phyloP scores from a whole-genome alignment of 106 monocot genomes.

The Dendrobium nobile region DNA sequence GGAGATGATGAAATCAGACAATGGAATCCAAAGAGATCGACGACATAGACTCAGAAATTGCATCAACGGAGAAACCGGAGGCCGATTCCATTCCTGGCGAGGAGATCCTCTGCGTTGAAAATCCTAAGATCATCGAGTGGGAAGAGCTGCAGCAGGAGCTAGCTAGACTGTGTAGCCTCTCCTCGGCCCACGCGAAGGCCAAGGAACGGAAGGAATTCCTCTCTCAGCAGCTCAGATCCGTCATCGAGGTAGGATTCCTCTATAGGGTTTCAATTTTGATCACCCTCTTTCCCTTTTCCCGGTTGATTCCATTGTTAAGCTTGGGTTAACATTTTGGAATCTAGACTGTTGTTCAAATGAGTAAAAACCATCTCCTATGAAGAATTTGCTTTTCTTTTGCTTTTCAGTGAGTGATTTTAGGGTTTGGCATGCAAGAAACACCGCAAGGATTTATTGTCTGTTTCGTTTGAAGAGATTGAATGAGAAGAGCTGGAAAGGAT shows the following conservation, averaged over 20 bases:
- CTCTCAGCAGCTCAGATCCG: constrained; percentile 29
- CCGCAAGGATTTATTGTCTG: not conserved
- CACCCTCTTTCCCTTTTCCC: not conserved
- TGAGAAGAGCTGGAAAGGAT: not conserved
- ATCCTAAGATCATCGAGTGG: constrained; percentile 70
- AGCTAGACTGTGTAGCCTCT: constrained; percentile 75
- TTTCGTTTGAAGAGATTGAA: not conserved
- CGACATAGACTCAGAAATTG: not conserved
- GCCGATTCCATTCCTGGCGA: constrained; percentile 11
- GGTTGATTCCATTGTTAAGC: not conserved
- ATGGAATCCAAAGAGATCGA: constrained; percentile 2
- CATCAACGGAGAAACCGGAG: not conserved
- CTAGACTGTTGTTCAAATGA: not conserved
- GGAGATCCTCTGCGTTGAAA: constrained; percentile 25
- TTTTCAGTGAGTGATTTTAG: not conserved
- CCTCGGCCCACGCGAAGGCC: constrained; percentile 46
- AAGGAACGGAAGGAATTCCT: constrained; percentile 61
- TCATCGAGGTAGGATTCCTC: constrained; percentile 51
- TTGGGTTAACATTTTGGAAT: not conserved
- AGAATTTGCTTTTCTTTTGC: not conserved
- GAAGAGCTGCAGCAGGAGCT: constrained; percentile 96
- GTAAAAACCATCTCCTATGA: no score
- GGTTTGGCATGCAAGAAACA: not conserved
- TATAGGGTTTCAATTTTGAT: not conserved
- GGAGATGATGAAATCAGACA: constrained; percentile 9